Evolutionary conservation across 371 early-diverging fungal genomes (phyloP), one percentile per base, ranked within the genome.

Genomic region (Mucor lusitanicus): DNA sequence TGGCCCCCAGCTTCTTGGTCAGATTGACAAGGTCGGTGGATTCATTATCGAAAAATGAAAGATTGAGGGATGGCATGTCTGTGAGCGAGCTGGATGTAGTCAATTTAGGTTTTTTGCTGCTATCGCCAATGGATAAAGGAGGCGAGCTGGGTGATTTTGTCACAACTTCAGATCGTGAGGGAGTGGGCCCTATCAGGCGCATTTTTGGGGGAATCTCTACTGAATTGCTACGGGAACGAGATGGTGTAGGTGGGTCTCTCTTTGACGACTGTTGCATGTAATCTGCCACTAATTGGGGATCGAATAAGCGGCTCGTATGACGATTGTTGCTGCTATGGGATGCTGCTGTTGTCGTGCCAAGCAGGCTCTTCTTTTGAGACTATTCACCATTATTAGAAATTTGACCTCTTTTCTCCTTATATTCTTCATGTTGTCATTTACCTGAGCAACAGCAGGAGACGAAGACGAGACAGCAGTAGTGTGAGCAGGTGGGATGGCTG

Each of bases 1-100:
- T 79, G 32, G 77, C 76, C 21, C 81, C 78, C 21, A 83, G 59
- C 23, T 71, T 71, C 40, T 81, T 80, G 35, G 84, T 78, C 9
- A 83, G 64, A 55, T 83, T 78, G 28, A 71, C 30, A 9, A 83
- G 40, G 55, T 83, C 84, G 19, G 74, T 66, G 0, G 81, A 79
- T 30, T 83, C 84, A 54, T 80, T 77, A 25, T 83, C 84, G 60
- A 80, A 83, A 50, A 77, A 80, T 1, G 79, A 81, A 21, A 78
- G 70, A 46, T 80, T 80, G 4, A 81, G 63, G 1, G 75, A 61
- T 3, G 72, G 71, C 19, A 71, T 70, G 2, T 65, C 67, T 27
- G 58, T 23, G 35, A 50, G 19, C 40, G 64, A 37, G 27, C 35
- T 50, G 21, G 64, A 58, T n/a, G 61, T 12, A 27, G 58, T 57